phyloP scores from a whole-genome alignment of 1,139 yeast species.

The Kodamaea plutei region DNA sequence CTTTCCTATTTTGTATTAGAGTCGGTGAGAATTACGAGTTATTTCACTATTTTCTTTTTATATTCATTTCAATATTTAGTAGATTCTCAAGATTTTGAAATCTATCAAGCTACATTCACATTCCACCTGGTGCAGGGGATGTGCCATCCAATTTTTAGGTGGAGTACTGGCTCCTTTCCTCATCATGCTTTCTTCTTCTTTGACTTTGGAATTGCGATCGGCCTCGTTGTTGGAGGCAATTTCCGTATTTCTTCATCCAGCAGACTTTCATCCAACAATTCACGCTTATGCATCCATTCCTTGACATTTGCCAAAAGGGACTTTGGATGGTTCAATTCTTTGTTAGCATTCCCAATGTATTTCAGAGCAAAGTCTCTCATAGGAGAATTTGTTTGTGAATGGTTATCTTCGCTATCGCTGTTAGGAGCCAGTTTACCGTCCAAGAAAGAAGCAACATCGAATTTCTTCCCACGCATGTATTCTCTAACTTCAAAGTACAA shows the following conservation, averaged over 20 bases:
- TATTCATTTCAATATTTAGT: too few relatives aligned
- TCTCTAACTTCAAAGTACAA: constrained; percentile 80
- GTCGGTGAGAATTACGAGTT: too few relatives aligned
- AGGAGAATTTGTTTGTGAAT: too few relatives aligned
- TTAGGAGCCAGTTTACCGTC: constrained; percentile 20
- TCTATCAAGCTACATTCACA: too few relatives aligned
- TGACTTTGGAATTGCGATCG: constrained; percentile 8
- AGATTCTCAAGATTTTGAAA: too few relatives aligned
- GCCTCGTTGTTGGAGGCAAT: constrained; percentile 3
- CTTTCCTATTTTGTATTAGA: too few relatives aligned
- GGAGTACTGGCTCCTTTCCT: too few relatives aligned
- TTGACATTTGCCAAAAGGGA: constrained; percentile 60
- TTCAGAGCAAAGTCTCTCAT: constrained; percentile 59
- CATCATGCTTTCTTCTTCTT: constrained; percentile 3
- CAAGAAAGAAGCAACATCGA: constrained; percentile 30
- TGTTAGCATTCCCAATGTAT: constrained; percentile 53
- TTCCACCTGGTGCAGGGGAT: too few relatives aligned
- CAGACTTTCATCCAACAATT: constrained; percentile 11
- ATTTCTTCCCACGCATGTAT: constrained; percentile 55
- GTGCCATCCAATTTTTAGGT: too few relatives aligned
- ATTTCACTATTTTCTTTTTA: too few relatives aligned
- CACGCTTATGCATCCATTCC: constrained; percentile 55
- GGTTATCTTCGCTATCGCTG: constrained; percentile 31
- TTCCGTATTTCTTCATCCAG: constrained; percentile 12
- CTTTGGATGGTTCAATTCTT: constrained; percentile 35